Evolutionary conservation across 352 stramenopile genomes (phyloP).

Genomic region (Aphanomyces astaci): DNA sequence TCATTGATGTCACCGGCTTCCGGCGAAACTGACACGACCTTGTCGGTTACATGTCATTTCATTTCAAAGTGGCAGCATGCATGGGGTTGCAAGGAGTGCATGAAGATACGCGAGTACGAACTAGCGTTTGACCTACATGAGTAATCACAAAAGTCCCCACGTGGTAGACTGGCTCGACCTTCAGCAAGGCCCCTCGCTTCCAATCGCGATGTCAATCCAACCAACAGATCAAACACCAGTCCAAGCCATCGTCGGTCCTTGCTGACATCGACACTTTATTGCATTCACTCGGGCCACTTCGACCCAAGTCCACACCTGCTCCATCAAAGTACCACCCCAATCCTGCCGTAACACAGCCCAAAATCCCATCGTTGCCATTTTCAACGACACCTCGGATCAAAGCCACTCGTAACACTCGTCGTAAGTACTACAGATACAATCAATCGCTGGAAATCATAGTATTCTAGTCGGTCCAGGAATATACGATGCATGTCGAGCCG

Average conservation of each 20-base stretch:
- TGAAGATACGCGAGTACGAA: neutral
- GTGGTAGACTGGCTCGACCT: neutral
- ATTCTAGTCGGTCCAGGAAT: neutral
- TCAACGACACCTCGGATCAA: neutral
- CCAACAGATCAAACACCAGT: neutral
- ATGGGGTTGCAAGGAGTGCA: no score
- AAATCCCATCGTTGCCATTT: neutral
- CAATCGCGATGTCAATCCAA: neutral
- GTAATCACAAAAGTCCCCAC: no score
- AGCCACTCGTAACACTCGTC: neutral
- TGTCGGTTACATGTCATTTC: no score
- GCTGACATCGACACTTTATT: neutral
- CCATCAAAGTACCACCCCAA: constrained; percentile 5
- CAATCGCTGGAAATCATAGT: no score
- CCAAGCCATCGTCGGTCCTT: neutral
- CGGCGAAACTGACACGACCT: no score
- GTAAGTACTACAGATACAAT: neutral
- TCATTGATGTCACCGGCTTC: no score
- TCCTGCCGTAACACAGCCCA: neutral
- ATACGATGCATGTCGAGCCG: neutral
- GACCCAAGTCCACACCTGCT: neutral
- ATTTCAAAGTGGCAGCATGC: no score
- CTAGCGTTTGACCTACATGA: no score
- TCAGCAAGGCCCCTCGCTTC: neutral
- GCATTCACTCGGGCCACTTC: neutral